Percentiles rank a stretch among this genome's conserved stretches.
Evolutionary conservation across 2,329 filamentous ascomycete genomes (phyloP).

Genomic region (Talaromyces atroroseus): DNA sequence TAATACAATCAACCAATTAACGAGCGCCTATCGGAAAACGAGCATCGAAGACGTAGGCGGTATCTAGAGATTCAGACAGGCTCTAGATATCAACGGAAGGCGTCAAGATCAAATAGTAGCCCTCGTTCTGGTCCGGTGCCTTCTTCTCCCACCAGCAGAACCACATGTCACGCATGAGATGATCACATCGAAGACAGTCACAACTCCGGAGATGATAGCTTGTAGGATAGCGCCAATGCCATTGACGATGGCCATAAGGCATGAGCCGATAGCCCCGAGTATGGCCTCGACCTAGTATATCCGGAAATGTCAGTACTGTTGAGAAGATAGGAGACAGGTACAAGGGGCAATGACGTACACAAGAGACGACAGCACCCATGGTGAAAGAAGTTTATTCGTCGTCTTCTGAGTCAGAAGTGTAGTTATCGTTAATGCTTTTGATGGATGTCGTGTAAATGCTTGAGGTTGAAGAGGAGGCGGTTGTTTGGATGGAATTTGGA

Average conservation of each 20-base stretch:
- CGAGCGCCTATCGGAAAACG: neutral
- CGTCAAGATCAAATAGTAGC: neutral
- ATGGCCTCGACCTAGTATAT: slow-evolving; percentile 46
- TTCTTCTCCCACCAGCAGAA: slow-evolving; percentile 17
- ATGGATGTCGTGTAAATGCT: neutral
- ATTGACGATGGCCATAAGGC: slow-evolving; percentile 63
- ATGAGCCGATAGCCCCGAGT: slow-evolving; percentile 59
- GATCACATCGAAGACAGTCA: slow-evolving; percentile 60
- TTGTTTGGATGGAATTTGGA: slow-evolving; percentile 7
- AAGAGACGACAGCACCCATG: slow-evolving; percentile 81
- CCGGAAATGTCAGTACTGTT: slow-evolving; percentile 2
- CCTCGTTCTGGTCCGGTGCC: neutral
- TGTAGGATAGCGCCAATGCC: slow-evolving; percentile 60
- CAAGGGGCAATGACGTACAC: slow-evolving; percentile 53
- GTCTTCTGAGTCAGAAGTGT: slow-evolving; percentile 9
- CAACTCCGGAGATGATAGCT: slow-evolving; percentile 63
- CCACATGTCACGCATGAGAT: slow-evolving; percentile 58
- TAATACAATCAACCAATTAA: neutral
- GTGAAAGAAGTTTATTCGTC: slow-evolving; percentile 27
- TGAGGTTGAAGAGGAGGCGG: neutral
- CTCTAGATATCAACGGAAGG: too few relatives aligned
- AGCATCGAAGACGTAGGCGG: neutral
- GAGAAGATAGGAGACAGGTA: too few relatives aligned
- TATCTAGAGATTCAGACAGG: too few relatives aligned
- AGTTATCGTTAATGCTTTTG: slow-evolving; percentile 13